These are phyloP conservation scores for Alisma plantagoaquatica DNA, from an alignment of 106 monocot species.

Conservation along the genomic window DNA sequence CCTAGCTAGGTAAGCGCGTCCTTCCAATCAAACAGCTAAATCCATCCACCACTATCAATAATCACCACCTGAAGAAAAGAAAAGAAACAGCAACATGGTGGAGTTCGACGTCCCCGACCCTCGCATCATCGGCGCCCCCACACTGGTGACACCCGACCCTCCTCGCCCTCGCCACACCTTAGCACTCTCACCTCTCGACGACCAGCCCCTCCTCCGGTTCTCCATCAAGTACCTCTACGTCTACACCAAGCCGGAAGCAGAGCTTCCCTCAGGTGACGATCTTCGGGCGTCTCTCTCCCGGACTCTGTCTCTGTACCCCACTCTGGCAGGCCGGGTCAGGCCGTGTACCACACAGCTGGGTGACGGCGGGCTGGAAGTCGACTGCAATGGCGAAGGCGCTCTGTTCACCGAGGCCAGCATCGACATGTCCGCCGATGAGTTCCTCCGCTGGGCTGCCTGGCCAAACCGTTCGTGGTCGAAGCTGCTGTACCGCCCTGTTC, in stretches of 20 bases:
- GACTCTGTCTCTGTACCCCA: constrained; percentile 62
- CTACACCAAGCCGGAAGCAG: constrained; percentile 21
- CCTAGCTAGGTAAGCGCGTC: too few species aligned
- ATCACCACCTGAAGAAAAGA: too few species aligned
- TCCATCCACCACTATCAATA: too few species aligned
- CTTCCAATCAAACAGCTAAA: too few species aligned
- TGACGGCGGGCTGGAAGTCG: constrained; percentile 41
- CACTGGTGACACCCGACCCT: constrained; percentile 30
- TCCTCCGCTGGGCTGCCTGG: constrained; percentile 27
- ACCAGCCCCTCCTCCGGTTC: constrained; percentile 81
- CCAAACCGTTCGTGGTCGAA: constrained; percentile 87
- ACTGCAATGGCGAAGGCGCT: constrained; percentile 80
- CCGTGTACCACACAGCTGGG: constrained; percentile 5
- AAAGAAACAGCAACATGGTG: too few species aligned
- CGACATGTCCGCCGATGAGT: constrained; percentile 38
- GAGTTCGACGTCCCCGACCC: constrained; percentile 72
- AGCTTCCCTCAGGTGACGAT: constrained; percentile 16
- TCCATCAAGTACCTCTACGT: constrained; percentile 79
- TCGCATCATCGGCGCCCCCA: constrained; percentile 33
- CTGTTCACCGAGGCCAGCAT: constrained; percentile 48
- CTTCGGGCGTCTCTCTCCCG: constrained; percentile 42
- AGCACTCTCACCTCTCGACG: constrained; percentile 86
- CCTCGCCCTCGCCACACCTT: constrained; percentile 42
- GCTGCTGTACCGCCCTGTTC: constrained; percentile 58
- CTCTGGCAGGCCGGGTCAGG: constrained; percentile 68